Percentiles rank a stretch among this genome's conserved stretches.
phyloP scores from a whole-genome alignment of 176 grass and related monocot genomes.

The Themeda triandra region DNA sequence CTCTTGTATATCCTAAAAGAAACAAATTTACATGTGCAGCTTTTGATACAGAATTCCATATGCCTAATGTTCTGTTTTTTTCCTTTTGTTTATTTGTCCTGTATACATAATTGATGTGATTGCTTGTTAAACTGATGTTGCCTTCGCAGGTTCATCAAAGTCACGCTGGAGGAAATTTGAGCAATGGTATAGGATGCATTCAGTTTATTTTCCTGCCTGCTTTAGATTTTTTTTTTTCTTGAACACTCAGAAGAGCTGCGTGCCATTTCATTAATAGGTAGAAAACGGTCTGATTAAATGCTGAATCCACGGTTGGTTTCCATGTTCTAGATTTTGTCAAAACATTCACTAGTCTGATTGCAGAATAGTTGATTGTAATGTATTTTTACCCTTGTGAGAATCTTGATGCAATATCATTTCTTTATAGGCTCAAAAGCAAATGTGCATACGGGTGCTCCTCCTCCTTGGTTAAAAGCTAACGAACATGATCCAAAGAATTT shows the following conservation, averaged over 20 bases:
- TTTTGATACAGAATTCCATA: not conserved
- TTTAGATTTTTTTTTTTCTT: not conserved
- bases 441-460: conserved; percentile 74
- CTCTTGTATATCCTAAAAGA: not conserved
- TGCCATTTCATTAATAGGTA: not conserved
- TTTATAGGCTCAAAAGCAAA: conserved; percentile 69
- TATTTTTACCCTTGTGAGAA: conserved; percentile 12
- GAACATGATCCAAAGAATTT: conserved; percentile 38
- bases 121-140: conserved; percentile 7
- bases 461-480: conserved; percentile 79
- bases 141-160: conserved; percentile 42
- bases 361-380: conserved; percentile 16
- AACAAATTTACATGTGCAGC: not conserved
- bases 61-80: not conserved
- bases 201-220: not conserved
- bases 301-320: not conserved
- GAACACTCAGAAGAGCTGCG: not conserved
- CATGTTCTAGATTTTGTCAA: not conserved
- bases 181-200: conserved; percentile 30
- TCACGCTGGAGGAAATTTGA: conserved; percentile 30
- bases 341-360: not conserved
- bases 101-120: not conserved
- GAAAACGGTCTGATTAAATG: not conserved
- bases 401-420: conserved; percentile 21
- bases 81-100: not conserved